Evolutionary conservation across 2,329 filamentous ascomycete species (phyloP).

Genomic region (Alternaria tenuissima): DNA sequence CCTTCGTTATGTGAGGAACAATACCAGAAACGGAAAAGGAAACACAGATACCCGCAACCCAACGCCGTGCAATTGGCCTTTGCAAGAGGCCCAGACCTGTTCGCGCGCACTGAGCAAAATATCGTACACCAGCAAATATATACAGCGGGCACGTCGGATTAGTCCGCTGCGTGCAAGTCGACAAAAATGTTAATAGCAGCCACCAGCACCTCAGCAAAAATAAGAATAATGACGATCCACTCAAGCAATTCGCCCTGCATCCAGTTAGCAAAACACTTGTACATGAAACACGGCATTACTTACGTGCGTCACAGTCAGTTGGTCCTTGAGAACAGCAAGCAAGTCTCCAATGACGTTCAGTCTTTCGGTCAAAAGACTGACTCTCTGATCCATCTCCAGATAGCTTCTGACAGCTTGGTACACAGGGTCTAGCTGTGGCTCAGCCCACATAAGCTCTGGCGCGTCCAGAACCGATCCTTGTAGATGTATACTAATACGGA

Average conservation of each 20-base stretch:
- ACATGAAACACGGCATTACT: conserved; percentile 17
- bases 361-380: conserved; percentile 85
- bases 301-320: conserved; percentile 80
- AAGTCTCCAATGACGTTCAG: conserved; percentile 93
- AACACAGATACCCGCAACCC: conserved; percentile 8
- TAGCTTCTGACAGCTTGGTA: conserved; percentile 96
- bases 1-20: background rate
- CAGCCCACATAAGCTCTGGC: conserved; percentile 97
- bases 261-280: conserved; percentile 13
- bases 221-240: conserved; percentile 84
- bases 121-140: conserved; percentile 30
- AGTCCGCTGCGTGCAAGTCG: conserved; percentile 80
- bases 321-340: conserved; percentile 91
- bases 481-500: conserved; percentile 96
- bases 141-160: conserved; percentile 28
- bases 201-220: conserved; percentile 93
- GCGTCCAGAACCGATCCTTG: conserved; percentile 97
- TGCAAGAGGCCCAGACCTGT: background rate
- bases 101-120: conserved; percentile 11
- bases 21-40: background rate
- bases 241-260: conserved; percentile 58
- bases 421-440: conserved; percentile 94
- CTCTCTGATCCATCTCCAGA: conserved; percentile 96
- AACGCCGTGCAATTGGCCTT: conserved; percentile 15
- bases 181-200: conserved; percentile 95